Evolutionary conservation across 2,329 filamentous ascomycete species (phyloP), one percentile per base, ranked within the genome.

Genomic region (Monilinia fructigena): DNA sequence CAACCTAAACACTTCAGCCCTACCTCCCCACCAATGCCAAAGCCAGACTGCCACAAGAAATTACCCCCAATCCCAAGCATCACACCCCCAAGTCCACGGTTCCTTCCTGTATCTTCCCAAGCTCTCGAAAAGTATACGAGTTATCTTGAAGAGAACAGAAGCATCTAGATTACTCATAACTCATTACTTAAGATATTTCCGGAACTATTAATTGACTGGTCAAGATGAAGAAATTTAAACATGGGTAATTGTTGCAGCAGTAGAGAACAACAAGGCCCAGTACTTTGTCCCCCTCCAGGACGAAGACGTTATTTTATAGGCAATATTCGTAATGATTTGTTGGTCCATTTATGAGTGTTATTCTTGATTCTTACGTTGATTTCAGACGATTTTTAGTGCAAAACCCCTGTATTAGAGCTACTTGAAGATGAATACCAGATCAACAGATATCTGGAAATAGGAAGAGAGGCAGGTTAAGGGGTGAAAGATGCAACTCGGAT

Each of bases 241-340:
- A 65, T 65, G 63, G 54, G 54, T 45, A 65, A 60, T 60, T 60
- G 63, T 65, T 59, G 45, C 35, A 65, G 54, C 20, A 65, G 63
- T 45, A 65, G 63, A 23, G 45, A 60, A 23, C 42, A 40, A 53
- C 26, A 65, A 52, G 45, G 60, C 26, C 63, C 31, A n/a, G 8
- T 16, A 53, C 23, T 47, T 38, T 31, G 31, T 62, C 47, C 48
- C 14, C 28, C 4, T 35, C 31, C 5, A 35, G 31, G 31, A 8
- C 31, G 5, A 35, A 35, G 31, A 35, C 31, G 31, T 7, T 35
- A 5, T 35, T 35, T 8, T 35, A 35, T 35, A 35, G 31, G 31
- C 31, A 35, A 35, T 35, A 35, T 8, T 8, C 5, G 56, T 48
- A 35, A 60, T 42, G 28, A 48, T 4, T 40, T 26, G 7, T 6